Evolutionary conservation across 768 basidiomycete species (phyloP).

Genomic region (Suillus occidentalis): DNA sequence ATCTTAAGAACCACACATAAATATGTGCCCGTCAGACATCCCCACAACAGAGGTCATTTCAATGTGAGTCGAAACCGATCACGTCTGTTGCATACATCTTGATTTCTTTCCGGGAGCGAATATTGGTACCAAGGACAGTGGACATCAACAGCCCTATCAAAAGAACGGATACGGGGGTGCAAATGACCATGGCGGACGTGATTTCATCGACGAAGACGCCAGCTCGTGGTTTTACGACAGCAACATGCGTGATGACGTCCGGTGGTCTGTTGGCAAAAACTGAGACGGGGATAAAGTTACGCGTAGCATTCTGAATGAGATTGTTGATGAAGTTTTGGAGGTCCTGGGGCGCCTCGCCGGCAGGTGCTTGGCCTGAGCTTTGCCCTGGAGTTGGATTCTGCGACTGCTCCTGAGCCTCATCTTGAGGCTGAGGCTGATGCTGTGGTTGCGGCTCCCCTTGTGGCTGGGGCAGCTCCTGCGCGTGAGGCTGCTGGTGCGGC

Average conservation of each 20-base stretch:
- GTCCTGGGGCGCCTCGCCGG: neutral
- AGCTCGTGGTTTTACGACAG: conserved; percentile 71
- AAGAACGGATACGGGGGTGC: conserved; percentile 82
- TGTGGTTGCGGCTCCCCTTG: too few relatives aligned
- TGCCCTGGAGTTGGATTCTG: neutral
- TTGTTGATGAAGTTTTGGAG: conserved; percentile 3
- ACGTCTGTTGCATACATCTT: conserved; percentile 91
- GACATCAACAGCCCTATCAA: conserved; percentile 77
- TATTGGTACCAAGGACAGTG: conserved; percentile 39
- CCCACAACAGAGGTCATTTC: conserved; percentile 86
- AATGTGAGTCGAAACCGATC: conserved; percentile 69
- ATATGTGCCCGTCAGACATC: conserved; percentile 81
- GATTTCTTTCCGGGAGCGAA: conserved; percentile 61
- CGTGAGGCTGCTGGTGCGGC: neutral
- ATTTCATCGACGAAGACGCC: conserved; percentile 94
- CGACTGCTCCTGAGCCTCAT: neutral
- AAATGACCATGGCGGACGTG: conserved; percentile 83
- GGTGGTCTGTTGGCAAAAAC: conserved; percentile 29
- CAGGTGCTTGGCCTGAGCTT: neutral
- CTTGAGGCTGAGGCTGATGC: neutral
- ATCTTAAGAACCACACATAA: conserved; percentile 85
- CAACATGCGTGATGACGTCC: conserved; percentile 86
- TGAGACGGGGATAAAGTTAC: neutral
- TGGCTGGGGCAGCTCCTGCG: too few relatives aligned
- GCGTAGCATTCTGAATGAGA: conserved; percentile 4